phyloP scores from a whole-genome alignment of 1,284 basidiomycete species.

The Leccinum huronense region DNA sequence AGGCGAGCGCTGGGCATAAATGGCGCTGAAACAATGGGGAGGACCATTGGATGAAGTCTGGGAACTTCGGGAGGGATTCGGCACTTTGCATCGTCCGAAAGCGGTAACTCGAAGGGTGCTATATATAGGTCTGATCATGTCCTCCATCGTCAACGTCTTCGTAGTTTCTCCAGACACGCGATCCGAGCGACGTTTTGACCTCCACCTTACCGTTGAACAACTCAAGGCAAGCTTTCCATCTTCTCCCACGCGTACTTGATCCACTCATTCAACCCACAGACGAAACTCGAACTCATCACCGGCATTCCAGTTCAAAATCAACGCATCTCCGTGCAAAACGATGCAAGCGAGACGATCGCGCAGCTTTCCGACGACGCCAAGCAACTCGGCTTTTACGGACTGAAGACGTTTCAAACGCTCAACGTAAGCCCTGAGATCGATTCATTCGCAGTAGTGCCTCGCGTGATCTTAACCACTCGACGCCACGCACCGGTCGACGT shows the following conservation, averaged over 20 bases:
- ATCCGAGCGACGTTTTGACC: constrained; percentile 81
- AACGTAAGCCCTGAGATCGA: constrained; percentile 49
- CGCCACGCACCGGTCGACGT: not conserved
- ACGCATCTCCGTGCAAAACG: constrained; percentile 60
- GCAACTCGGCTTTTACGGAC: constrained; percentile 71
- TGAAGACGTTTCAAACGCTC: constrained; percentile 68
- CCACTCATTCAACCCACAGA: constrained; percentile 43
- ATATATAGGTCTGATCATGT: constrained; percentile 36
- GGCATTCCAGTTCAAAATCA: constrained; percentile 81
- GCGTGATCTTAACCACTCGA: not conserved
- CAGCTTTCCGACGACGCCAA: constrained; percentile 64
- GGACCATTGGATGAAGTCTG: too few relatives aligned
- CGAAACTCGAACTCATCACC: constrained; percentile 87
- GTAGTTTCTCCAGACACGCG: constrained; percentile 85
- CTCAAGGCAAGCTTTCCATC: constrained; percentile 79
- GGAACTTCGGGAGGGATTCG: too few relatives aligned
- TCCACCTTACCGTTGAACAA: constrained; percentile 67
- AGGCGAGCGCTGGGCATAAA: too few relatives aligned
- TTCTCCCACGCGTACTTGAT: not conserved
- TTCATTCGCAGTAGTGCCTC: not conserved
- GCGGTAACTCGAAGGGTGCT: not conserved
- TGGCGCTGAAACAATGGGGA: too few relatives aligned
- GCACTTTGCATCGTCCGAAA: not conserved
- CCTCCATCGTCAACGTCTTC: constrained; percentile 64
- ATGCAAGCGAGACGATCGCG: constrained; percentile 54